phyloP scores from a whole-genome alignment of 306 rosid species.

The Hippophae gyantsensis region DNA sequence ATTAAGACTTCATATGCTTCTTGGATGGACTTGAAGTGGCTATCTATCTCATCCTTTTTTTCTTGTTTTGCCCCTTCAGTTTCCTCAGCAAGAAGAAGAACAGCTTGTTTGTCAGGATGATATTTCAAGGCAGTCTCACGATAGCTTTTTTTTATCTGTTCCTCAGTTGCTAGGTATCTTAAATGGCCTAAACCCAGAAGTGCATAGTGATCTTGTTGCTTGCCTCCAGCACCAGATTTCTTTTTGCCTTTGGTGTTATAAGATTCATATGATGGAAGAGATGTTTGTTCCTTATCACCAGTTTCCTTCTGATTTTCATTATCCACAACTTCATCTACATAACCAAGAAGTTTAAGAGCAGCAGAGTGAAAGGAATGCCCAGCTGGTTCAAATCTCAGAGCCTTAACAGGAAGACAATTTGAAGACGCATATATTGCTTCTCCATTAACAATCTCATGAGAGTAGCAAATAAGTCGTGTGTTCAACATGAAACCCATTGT shows the following conservation, averaged over 20 bases:
- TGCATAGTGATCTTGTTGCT: conserved; percentile 93
- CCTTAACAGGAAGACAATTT: conserved; percentile 74
- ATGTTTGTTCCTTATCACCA: conserved; percentile 54
- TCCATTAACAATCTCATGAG: conserved; percentile 72
- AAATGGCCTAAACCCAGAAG: conserved; percentile 79
- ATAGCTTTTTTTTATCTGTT: conserved; percentile 80
- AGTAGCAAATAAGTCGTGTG: conserved; percentile 47
- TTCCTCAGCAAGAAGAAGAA: conserved; percentile 71
- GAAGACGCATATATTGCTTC: conserved; percentile 67
- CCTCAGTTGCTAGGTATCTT: conserved; percentile 93
- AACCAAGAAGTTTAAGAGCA: conserved; percentile 66
- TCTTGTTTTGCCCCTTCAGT: conserved; percentile 74
- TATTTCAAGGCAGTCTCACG: conserved; percentile 89
- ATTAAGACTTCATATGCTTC: conserved; percentile 80
- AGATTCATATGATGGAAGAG: conserved; percentile 59
- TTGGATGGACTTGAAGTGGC: conserved; percentile 77
- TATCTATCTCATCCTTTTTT: conserved; percentile 83
- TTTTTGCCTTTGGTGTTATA: conserved; percentile 84
- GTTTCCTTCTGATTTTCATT: conserved; percentile 35
- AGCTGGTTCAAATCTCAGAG: conserved; percentile 61
- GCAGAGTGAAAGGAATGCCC: conserved; percentile 80
- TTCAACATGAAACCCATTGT: conserved; percentile 44
- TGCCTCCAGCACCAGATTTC: conserved; percentile 62
- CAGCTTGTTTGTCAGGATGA: conserved; percentile 96
- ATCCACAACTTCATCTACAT: conserved; percentile 35